Base-by-base conservation (phyloP, 345 rosid species). In the Rhodomyrtus tomentosa region DNA sequence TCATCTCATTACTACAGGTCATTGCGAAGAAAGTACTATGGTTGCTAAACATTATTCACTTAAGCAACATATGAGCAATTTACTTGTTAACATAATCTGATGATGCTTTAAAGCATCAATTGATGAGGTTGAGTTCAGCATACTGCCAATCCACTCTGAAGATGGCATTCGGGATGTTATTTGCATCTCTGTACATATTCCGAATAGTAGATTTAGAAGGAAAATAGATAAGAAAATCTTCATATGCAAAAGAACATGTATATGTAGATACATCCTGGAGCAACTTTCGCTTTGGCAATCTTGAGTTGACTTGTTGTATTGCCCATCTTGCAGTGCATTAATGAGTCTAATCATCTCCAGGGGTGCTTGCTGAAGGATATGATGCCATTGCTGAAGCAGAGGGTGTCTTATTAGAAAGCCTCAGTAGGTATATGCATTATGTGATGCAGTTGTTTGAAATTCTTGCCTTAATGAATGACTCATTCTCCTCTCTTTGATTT, bases 301-400 rank as follows among this genome's bases (percentile, higher is more conserved):
- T 62, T 27, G 72, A 58, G 72, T 80, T 80, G 50, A 72, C 52
- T 53, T 84, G 82, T 10, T 32, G n/a, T 8, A 45, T 45, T 45
- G 50, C 58, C 62, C 84, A 85, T 87, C 87, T 87, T 87, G 83
- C 59, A 62, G 87, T 82, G 80, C 81, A 84, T 87, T 93, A 81
- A 92, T 48, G 51, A 86, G 58, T 85, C 83, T 87, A 55, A 59
- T 88, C 82, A 81, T 87, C 89, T 89, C 82, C 90, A 95, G 98
- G 96, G 98, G 84, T 92, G 87, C 88, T 88, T 85, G 91, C 92
- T 80, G 96, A 95, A 90, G 98, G 99, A 55, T 42, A 82, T 11
- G 95, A 93, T 53, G 85, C 93, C 36, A 90, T 96, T 22, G 95
- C 95, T 25, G 91, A 90, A 87, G 96, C 93, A 83, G 98, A 94